A percentile compares a stretch with the other conserved stretches of the same genome.
phyloP scores from a whole-genome alignment of 331 rosid species.

The Quercus tomentella region DNA sequence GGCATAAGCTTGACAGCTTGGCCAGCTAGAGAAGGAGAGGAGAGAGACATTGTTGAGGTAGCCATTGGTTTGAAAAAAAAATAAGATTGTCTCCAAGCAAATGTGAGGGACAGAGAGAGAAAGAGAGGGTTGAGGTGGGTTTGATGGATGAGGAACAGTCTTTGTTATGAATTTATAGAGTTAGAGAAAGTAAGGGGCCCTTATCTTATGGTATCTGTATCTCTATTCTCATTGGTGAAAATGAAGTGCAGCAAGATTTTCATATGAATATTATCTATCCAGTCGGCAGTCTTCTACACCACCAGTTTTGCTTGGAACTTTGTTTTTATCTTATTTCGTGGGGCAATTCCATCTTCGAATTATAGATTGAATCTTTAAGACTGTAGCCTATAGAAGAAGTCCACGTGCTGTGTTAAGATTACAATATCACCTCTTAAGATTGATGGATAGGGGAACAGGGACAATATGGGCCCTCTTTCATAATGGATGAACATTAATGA shows the following conservation, averaged over 20 bases:
- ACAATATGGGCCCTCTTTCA: no score
- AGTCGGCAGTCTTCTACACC: constrained; percentile 13
- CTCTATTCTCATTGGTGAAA: constrained; percentile 32
- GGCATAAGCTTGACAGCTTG: constrained; percentile 56
- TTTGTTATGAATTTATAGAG: constrained; percentile 2
- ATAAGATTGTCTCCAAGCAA: not conserved
- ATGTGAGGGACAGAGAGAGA: not conserved
- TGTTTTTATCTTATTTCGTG: not conserved
- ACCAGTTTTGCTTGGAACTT: not conserved
- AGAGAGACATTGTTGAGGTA: constrained; percentile 77
- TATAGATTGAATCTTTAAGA: not conserved
- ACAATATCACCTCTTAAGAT: no score
- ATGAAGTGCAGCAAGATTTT: constrained; percentile 3
- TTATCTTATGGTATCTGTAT: constrained; percentile 33
- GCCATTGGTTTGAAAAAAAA: constrained; percentile 37
- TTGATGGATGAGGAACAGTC: not conserved
- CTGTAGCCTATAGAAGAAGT: not conserved
- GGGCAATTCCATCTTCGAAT: not conserved
- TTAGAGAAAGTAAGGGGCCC: constrained; percentile 6
- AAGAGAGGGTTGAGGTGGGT: not conserved
- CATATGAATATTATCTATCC: not conserved
- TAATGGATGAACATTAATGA: no score
- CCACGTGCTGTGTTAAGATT: not conserved
- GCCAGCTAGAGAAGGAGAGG: constrained; percentile 71
- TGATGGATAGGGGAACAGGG: no score